A percentile compares a stretch with the other conserved stretches of the same genome.
Conservation (phyloP, 192 early-diverging fungal genomes). For the Bifiguratus adelaidae region DNA sequence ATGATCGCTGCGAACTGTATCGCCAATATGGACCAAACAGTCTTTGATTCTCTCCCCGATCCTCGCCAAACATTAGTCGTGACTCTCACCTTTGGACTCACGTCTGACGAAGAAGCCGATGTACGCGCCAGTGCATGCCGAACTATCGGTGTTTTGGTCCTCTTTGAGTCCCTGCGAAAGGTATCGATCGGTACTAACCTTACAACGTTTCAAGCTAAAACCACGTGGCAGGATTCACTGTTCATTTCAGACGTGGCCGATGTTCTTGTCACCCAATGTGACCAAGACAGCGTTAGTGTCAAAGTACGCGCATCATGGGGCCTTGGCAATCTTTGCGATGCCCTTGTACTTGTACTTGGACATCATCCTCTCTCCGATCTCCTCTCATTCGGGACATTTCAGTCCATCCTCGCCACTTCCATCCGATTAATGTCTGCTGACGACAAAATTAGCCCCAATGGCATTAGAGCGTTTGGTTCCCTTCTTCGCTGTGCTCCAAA, state of each 20-base stretch:
- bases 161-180: slow-evolving; percentile 37
- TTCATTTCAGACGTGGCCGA: slow-evolving; percentile 45
- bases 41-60: no score
- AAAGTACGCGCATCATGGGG: slow-evolving; percentile 66
- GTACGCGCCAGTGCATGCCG: slow-evolving; percentile 54
- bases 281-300: slow-evolving; percentile 44
- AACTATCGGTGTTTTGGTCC: slow-evolving; percentile 52
- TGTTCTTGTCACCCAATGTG: slow-evolving; percentile 31
- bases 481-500: no score
- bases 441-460: no score
- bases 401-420: no score
- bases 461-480: no score
- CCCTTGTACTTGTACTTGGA: slow-evolving; percentile 39
- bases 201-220: not conserved
- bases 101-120: slow-evolving; percentile 36
- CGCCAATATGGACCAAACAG: no score
- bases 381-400: no score
- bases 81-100: slow-evolving; percentile 26
- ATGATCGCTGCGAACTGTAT: slow-evolving; percentile 9
- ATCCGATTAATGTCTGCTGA: no score
- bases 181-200: slow-evolving; percentile 8
- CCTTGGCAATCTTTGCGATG: slow-evolving; percentile 61
- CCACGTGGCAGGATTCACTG: slow-evolving; percentile 30
- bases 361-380: no score
- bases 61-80: slow-evolving; percentile 20